These are phyloP conservation scores for Volvariella volvacea DNA, from an alignment of 1,284 basidiomycete species.

Conservation along the genomic window DNA sequence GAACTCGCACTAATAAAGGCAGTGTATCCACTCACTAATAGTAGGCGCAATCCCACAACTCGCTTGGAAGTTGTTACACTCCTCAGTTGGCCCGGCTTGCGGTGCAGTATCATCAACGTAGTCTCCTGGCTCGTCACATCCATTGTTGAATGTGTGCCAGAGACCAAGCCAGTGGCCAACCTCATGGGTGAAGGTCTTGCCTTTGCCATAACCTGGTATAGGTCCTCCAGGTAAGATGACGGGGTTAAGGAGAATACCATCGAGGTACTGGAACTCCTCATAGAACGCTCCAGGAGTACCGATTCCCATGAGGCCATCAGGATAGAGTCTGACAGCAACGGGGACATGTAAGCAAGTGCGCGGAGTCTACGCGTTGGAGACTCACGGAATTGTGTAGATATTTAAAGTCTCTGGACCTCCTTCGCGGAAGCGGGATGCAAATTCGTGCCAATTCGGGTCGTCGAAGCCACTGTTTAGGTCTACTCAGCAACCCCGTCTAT, in stretches of 20 bases:
- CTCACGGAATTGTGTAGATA: conserved; percentile 13
- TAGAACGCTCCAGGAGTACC: conserved; percentile 12
- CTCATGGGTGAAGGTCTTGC: conserved; percentile 24
- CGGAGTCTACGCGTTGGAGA: neutral
- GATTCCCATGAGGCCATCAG: conserved; percentile 14
- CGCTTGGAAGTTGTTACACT: too few species aligned
- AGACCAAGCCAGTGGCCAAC: conserved; percentile 20
- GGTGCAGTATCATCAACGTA: conserved; percentile 37
- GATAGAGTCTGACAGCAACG: too few species aligned
- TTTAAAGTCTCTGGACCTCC: conserved; percentile 11
- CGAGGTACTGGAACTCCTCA: conserved; percentile 4
- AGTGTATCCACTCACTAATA: neutral
- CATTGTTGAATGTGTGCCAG: conserved; percentile 16
- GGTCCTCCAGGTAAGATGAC: conserved; percentile 6
- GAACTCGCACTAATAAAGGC: too few species aligned
- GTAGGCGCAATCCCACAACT: conserved; percentile 23
- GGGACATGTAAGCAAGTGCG: neutral
- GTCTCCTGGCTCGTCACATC: conserved; percentile 24
- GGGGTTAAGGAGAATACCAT: conserved; percentile 11
- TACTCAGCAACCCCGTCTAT: too few species aligned
- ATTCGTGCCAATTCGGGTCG: too few species aligned
- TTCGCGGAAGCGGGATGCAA: neutral
- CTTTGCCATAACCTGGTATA: conserved; percentile 6
- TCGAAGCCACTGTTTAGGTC: too few species aligned
- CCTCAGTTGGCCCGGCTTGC: too few species aligned